Evolutionary conservation across 345 rosid genomes (phyloP).

Genomic region (Corymbia maculata): DNA sequence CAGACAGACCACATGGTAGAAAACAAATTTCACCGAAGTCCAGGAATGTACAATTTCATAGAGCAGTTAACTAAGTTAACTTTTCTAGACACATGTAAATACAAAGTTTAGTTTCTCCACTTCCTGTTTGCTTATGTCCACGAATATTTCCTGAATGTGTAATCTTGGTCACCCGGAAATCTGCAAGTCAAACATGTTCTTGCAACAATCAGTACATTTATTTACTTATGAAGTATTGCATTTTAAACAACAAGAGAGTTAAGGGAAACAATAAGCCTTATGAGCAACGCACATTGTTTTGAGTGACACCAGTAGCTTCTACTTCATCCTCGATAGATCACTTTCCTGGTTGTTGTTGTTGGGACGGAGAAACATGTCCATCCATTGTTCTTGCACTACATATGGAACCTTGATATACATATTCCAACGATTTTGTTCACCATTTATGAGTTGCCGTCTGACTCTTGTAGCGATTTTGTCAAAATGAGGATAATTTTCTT

Average conservation of each 20-base stretch:
- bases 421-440: neutral
- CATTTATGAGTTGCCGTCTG: neutral
- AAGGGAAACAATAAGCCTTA: neutral
- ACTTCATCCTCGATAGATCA: neutral
- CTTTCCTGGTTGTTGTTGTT: neutral
- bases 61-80: neutral
- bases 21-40: neutral
- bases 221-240: neutral
- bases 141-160: neutral
- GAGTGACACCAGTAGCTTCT: neutral
- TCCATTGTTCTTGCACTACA: neutral
- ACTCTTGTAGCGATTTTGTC: neutral
- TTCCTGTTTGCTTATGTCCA: neutral
- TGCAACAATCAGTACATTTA: neutral
- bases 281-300: neutral
- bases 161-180: neutral
- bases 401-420: neutral
- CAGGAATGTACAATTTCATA: neutral
- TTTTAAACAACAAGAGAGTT: neutral
- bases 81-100: neutral
- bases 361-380: neutral
- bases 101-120: neutral
- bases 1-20: neutral
- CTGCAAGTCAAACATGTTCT: neutral
- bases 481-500: neutral